Conservation (phyloP, 768 basidiomycete species). For the Psilocybe cyanescens region DNA sequence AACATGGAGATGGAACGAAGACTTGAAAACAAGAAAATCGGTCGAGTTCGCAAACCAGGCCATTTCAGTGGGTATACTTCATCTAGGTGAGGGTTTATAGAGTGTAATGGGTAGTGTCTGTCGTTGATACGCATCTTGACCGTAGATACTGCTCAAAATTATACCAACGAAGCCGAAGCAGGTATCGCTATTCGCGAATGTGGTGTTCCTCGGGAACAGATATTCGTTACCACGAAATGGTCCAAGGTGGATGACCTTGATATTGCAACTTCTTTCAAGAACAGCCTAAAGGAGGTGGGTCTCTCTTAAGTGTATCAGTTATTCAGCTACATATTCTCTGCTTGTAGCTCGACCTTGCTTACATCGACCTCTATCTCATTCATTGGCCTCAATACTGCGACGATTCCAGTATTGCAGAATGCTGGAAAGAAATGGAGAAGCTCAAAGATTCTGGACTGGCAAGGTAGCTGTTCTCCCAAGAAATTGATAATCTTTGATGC, state of each 20-base stretch:
- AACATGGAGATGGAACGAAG: conserved; percentile 48
- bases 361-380: conserved; percentile 75
- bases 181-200: conserved; percentile 57
- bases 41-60: conserved; percentile 65
- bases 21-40: conserved; percentile 54
- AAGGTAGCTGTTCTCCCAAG: conserved; percentile 29
- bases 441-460: conserved; percentile 55
- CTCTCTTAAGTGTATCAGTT: neutral
- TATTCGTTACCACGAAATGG: conserved; percentile 72
- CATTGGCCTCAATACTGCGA: conserved; percentile 55
- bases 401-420: conserved; percentile 50
- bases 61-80: conserved; percentile 59
- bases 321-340: neutral
- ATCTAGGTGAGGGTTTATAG: conserved; percentile 49
- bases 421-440: conserved; percentile 67
- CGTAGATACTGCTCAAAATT: conserved; percentile 62
- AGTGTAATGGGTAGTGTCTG: neutral
- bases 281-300: conserved; percentile 59
- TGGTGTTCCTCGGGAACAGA: conserved; percentile 52
- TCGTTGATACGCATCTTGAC: neutral
- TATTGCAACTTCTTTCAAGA: conserved; percentile 55
- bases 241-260: conserved; percentile 52
- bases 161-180: conserved; percentile 61
- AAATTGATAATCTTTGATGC: too few species aligned
- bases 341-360: conserved; percentile 58